Evolutionary conservation across 176 grass and related monocot species (phyloP).

Genomic region (Typha latifolia): DNA sequence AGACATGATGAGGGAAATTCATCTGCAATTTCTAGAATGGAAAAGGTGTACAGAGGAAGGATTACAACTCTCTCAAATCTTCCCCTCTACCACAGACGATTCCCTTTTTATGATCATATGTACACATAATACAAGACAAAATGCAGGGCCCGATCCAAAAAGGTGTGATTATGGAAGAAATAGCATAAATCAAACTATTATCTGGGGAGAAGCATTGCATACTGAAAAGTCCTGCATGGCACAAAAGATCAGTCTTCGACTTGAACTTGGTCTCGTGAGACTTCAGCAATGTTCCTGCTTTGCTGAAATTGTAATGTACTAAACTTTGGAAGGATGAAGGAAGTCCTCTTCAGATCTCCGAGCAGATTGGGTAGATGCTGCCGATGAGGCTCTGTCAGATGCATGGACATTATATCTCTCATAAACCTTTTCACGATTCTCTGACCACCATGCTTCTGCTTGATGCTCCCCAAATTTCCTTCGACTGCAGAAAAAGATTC

Average conservation of each 20-base stretch:
- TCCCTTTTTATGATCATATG: slow-evolving; percentile 4
- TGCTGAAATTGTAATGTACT: too few relatives aligned
- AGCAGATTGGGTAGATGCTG: slow-evolving; percentile 57
- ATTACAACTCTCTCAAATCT: neutral
- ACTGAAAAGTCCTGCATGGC: neutral
- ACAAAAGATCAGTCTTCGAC: too few relatives aligned
- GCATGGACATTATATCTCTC: slow-evolving; percentile 84
- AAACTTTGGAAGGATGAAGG: too few relatives aligned
- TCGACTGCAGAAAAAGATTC: slow-evolving; percentile 33
- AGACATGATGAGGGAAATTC: neutral
- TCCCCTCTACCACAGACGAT: neutral
- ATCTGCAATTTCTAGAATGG: neutral
- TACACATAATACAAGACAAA: slow-evolving; percentile 13
- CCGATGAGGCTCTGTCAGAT: slow-evolving; percentile 61
- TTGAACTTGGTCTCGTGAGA: too few relatives aligned
- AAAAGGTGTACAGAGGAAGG: slow-evolving; percentile 9
- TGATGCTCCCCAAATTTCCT: slow-evolving; percentile 92
- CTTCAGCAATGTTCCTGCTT: too few relatives aligned
- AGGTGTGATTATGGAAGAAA: neutral
- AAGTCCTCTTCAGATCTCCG: slow-evolving; percentile 19
- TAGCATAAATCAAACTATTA: neutral
- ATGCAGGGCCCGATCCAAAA: neutral
- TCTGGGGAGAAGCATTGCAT: neutral
- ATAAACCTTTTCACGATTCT: slow-evolving; percentile 83
- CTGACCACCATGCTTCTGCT: slow-evolving; percentile 92